Percentiles rank a stretch among this genome's conserved stretches.
Evolutionary conservation across 768 basidiomycete genomes (phyloP).

Genomic region (Clitopilus hobsonii): DNA sequence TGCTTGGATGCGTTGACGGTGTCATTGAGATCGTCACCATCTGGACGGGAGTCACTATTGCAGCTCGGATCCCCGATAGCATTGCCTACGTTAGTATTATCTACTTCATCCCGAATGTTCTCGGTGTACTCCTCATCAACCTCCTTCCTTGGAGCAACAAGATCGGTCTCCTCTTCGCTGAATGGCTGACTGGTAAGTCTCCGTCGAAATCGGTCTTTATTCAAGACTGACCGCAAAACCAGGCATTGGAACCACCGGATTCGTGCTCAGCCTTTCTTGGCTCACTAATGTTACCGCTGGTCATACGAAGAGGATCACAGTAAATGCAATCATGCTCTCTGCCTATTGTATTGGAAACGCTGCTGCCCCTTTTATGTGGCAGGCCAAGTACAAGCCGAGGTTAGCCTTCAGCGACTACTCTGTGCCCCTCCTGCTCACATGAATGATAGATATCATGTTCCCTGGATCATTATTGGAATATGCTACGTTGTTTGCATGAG

Average conservation of each 20-base stretch:
- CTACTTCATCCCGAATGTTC: conserved; percentile 61
- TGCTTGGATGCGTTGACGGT: conserved; percentile 65
- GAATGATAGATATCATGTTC: conserved; percentile 72
- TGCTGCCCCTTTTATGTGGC: conserved; percentile 78
- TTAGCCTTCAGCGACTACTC: neutral
- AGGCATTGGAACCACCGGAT: conserved; percentile 31
- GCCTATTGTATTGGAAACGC: conserved; percentile 66
- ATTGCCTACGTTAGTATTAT: conserved; percentile 60
- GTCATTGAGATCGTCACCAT: conserved; percentile 66
- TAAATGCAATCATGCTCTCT: conserved; percentile 69
- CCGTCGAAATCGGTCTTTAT: neutral
- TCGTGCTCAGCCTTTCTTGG: conserved; percentile 60
- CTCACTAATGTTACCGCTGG: conserved; percentile 61
- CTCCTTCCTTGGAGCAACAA: conserved; percentile 61
- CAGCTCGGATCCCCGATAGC: conserved; percentile 50
- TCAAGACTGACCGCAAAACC: no score
- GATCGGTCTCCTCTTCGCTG: conserved; percentile 56
- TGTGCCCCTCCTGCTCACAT: no score
- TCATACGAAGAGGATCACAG: conserved; percentile 68
- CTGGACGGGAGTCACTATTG: conserved; percentile 56
- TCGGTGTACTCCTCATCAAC: conserved; percentile 60
- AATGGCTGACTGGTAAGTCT: conserved; percentile 46
- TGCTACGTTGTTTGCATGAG: conserved; percentile 54
- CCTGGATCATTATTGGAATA: conserved; percentile 73
- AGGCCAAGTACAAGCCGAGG: conserved; percentile 62